phyloP scores from a whole-genome alignment of 1,284 basidiomycete species.

The Takashimella tepidaria region DNA sequence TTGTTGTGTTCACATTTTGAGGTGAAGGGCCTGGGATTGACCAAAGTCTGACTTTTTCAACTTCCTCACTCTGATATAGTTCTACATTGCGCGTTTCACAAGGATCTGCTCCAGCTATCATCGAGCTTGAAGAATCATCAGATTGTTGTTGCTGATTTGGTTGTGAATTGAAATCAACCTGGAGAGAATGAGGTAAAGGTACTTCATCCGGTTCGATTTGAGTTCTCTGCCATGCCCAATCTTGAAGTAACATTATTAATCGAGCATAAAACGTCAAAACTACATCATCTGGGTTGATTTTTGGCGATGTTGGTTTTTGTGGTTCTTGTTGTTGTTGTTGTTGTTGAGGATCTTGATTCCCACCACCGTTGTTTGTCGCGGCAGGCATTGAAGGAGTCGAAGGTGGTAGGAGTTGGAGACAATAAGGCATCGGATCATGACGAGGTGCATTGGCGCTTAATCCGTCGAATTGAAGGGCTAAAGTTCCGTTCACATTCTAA shows the following conservation, averaged over 20 bases:
- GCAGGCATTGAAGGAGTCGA: not conserved
- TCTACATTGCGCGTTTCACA: too few relatives aligned
- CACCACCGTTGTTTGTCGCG: not conserved
- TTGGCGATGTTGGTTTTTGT: not conserved
- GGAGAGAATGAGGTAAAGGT: not conserved
- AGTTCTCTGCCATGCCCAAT: slow-evolving; percentile 23
- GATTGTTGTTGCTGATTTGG: not conserved
- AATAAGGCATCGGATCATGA: slow-evolving; percentile 24
- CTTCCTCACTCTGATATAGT: too few relatives aligned
- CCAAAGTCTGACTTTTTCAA: too few relatives aligned
- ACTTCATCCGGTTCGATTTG: slow-evolving; percentile 5
- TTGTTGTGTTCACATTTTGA: not conserved
- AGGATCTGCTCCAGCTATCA: not conserved
- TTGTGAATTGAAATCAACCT: not conserved
- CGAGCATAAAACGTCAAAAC: slow-evolving; percentile 36
- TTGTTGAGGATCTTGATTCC: too few relatives aligned
- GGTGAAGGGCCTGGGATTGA: not conserved
- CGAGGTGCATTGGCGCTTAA: slow-evolving; percentile 11
- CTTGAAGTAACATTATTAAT: slow-evolving; percentile 29
- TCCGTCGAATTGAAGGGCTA: slow-evolving; percentile 19
- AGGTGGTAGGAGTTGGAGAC: slow-evolving; percentile 17
- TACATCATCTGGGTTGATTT: slow-evolving; percentile 22
- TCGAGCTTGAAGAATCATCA: too few relatives aligned
- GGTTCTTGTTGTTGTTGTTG: too few relatives aligned
- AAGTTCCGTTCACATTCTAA: slow-evolving; percentile 33